A percentile compares a stretch with the other conserved stretches of the same genome.
These are phyloP conservation scores for Globisporangium apiculatum DNA, from an alignment of 352 stramenopile genomes.

Conservation along the genomic window DNA sequence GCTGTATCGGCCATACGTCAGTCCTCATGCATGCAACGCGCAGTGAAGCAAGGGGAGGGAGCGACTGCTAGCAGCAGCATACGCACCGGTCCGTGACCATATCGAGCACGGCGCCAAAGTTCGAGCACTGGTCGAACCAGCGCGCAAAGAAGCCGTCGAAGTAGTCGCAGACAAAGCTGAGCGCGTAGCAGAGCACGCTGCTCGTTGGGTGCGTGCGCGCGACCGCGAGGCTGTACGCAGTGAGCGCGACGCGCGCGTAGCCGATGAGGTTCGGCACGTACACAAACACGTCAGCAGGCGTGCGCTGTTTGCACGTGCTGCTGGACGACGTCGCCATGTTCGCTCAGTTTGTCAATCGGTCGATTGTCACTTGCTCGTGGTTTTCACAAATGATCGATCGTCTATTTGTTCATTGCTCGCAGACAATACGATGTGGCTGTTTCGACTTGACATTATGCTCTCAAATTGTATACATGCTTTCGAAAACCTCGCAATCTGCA, in stretches of 20 bases:
- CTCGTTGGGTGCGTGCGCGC: constrained; percentile 57
- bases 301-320: constrained; percentile 15
- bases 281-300: constrained; percentile 85
- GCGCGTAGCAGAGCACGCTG: constrained; percentile 87
- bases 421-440: too few relatives aligned
- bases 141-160: constrained; percentile 97
- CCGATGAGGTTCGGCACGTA: constrained; percentile 97
- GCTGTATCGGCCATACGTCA: too few relatives aligned
- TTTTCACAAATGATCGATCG: too few relatives aligned
- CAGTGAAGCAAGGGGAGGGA: neutral
- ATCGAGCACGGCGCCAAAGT: constrained; percentile 94
- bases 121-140: constrained; percentile 94
- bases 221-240: constrained; percentile 81
- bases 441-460: too few relatives aligned
- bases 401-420: too few relatives aligned
- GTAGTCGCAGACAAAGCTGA: constrained; percentile 96
- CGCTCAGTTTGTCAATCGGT: neutral
- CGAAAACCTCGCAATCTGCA: too few relatives aligned
- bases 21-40: too few relatives aligned
- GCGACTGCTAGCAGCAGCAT: neutral
- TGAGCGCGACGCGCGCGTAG: constrained; percentile 88
- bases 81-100: constrained; percentile 95
- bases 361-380: too few relatives aligned
- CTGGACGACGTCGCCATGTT: constrained; percentile 5
- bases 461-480: too few relatives aligned